Percentiles rank a stretch among this genome's conserved stretches.
Conservation (phyloP, 1,284 basidiomycete genomes). For the Veloboletus limbatus region DNA sequence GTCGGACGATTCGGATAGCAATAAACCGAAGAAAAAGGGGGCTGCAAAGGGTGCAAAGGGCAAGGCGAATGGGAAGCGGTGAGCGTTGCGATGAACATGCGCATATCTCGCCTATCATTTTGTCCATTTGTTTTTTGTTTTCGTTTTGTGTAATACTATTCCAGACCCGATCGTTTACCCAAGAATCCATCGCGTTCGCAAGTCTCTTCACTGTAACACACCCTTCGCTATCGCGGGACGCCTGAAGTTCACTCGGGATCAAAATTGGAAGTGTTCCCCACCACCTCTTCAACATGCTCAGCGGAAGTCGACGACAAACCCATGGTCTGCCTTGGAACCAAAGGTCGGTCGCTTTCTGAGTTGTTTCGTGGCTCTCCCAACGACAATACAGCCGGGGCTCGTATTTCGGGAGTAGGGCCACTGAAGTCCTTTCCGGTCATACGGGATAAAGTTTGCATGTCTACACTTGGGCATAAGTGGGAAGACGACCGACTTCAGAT, state of each 20-base stretch:
- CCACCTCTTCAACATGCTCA: conserved; percentile 28
- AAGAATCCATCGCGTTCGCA: no score
- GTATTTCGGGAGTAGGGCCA: conserved; percentile 71
- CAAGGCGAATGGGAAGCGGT: conserved; percentile 45
- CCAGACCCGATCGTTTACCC: no score
- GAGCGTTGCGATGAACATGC: conserved; percentile 10
- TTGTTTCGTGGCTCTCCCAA: conserved; percentile 22
- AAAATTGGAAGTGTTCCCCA: conserved; percentile 32
- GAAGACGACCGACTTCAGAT: neutral
- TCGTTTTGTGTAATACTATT: no score
- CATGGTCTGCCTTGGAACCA: neutral
- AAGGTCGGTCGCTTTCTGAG: neutral
- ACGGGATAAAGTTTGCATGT: conserved; percentile 64
- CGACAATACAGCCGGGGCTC: conserved; percentile 41
- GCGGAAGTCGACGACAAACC: conserved; percentile 5
- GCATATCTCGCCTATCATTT: conserved; percentile 3
- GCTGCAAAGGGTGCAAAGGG: conserved; percentile 32
- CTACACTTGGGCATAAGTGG: conserved; percentile 34
- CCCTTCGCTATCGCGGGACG: no score
- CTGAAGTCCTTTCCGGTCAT: conserved; percentile 82
- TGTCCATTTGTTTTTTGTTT: conserved; percentile 3
- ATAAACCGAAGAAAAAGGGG: conserved; percentile 63
- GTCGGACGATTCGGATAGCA: conserved; percentile 65
- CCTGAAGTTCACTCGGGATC: conserved; percentile 23
- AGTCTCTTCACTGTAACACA: no score